Conservation (phyloP, 1,139 yeast species). For the Lodderomyces parapsilosis region DNA sequence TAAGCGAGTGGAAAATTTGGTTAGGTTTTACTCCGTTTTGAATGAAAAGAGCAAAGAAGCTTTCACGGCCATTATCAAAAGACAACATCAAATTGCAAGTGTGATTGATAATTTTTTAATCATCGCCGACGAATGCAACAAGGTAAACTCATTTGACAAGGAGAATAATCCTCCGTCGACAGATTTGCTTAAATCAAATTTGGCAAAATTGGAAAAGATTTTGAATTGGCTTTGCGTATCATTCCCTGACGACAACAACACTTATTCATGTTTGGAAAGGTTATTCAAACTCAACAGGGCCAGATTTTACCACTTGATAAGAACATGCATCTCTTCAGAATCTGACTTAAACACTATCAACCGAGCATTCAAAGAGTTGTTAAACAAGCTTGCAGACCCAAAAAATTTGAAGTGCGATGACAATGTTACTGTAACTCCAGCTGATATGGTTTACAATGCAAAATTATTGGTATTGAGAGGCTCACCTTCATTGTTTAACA, state of each 20-base stretch:
- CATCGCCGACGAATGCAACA: conserved; percentile 30
- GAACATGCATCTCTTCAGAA: conserved; percentile 52
- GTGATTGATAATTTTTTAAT: conserved; percentile 38
- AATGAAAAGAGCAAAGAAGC: conserved; percentile 62
- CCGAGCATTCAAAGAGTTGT: conserved; percentile 61
- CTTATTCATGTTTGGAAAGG: conserved; percentile 48
- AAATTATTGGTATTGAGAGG: conserved; percentile 61
- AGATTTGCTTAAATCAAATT: conserved; percentile 19
- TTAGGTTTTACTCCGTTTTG: conserved; percentile 48
- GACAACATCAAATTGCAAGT: conserved; percentile 61
- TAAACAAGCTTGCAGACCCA: conserved; percentile 51
- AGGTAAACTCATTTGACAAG: conserved; percentile 36
- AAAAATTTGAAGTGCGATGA: conserved; percentile 42
- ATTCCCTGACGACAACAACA: conserved; percentile 52
- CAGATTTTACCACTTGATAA: conserved; percentile 56
- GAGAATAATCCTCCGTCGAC: conserved; percentile 29
- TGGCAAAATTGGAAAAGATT: conserved; percentile 50
- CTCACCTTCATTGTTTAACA: conserved; percentile 62
- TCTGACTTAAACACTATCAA: conserved; percentile 60
- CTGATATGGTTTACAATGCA: conserved; percentile 51
- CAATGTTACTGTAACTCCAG: conserved; percentile 38
- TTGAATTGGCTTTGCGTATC: conserved; percentile 64
- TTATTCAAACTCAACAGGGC: conserved; percentile 56
- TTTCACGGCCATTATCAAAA: conserved; percentile 62
- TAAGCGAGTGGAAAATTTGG: conserved; percentile 52